phyloP scores from a whole-genome alignment of 2,329 filamentous ascomycete species.

The Penicillium expansum region DNA sequence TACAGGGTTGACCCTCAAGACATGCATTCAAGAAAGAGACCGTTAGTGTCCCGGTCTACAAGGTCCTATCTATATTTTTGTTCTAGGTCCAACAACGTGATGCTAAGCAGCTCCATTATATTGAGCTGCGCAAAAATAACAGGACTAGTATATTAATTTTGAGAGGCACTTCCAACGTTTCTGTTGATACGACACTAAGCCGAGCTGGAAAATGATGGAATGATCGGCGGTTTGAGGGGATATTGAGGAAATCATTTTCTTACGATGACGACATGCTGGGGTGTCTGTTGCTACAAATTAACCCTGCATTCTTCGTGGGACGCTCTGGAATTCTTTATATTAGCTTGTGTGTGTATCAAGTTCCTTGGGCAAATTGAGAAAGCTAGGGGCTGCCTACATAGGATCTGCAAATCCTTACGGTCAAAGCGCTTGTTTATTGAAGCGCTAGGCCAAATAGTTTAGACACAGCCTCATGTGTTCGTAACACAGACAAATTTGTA shows the following conservation, averaged over 20 bases:
- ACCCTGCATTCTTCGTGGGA: background rate
- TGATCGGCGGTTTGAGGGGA: background rate
- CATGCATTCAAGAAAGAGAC: background rate
- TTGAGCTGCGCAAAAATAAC: background rate
- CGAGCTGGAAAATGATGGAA: background rate
- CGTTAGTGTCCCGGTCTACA: background rate
- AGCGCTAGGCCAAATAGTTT: constrained; percentile 9
- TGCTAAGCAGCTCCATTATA: background rate
- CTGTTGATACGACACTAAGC: background rate
- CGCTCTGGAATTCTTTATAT: background rate
- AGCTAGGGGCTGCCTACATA: constrained; percentile 11
- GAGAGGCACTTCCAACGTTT: background rate
- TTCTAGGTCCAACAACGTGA: background rate
- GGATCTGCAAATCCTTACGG: constrained; percentile 10
- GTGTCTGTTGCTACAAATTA: background rate
- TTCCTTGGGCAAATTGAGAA: background rate
- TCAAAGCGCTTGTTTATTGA: constrained; percentile 17
- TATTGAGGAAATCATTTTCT: background rate
- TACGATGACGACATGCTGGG: background rate
- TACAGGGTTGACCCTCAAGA: background rate
- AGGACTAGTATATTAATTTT: background rate
- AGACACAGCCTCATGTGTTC: constrained; percentile 1
- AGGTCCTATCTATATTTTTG: background rate
- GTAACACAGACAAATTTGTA: constrained; percentile 4
- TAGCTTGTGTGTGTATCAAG: background rate